Conservation (phyloP, 1,284 basidiomycete species). For the Rhodofomes roseus region DNA sequence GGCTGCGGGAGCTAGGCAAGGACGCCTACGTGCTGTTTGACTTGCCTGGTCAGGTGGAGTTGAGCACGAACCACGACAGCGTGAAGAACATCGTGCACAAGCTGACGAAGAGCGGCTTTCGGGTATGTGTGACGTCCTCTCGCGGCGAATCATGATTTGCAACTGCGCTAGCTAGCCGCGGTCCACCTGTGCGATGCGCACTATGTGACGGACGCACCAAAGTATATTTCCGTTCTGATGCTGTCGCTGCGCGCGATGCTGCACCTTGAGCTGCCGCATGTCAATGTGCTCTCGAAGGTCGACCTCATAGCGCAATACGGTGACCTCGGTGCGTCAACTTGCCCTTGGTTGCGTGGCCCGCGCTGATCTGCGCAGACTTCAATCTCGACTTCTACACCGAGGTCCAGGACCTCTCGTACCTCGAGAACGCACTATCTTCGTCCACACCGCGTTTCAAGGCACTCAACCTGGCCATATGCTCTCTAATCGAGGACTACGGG, state of each 20-base stretch:
- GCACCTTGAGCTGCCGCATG: slow-evolving; percentile 94
- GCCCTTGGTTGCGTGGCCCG: slow-evolving; percentile 7
- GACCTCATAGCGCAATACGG: slow-evolving; percentile 88
- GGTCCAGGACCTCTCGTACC: slow-evolving; percentile 92
- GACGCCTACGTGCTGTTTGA: slow-evolving; percentile 93
- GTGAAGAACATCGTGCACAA: slow-evolving; percentile 76
- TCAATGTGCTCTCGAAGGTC: slow-evolving; percentile 97
- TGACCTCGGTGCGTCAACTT: slow-evolving; percentile 65
- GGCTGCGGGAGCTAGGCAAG: slow-evolving; percentile 63
- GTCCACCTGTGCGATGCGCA: slow-evolving; percentile 96
- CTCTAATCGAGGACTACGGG: slow-evolving; percentile 91
- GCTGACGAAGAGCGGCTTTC: slow-evolving; percentile 75
- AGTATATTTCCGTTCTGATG: slow-evolving; percentile 92
- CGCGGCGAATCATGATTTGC: slow-evolving; percentile 19
- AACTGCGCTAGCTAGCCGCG: slow-evolving; percentile 70
- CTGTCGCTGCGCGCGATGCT: slow-evolving; percentile 95
- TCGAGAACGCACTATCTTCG: slow-evolving; percentile 72
- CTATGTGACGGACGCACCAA: slow-evolving; percentile 93
- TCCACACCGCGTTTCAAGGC: slow-evolving; percentile 67
- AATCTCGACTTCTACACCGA: slow-evolving; percentile 98
- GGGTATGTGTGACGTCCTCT: slow-evolving; percentile 54
- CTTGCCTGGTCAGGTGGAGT: slow-evolving; percentile 95
- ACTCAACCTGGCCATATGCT: slow-evolving; percentile 88
- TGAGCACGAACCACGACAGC: slow-evolving; percentile 94
- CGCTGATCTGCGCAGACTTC: slow-evolving; percentile 61